Evolutionary conservation across 2,329 filamentous ascomycete genomes (phyloP), one percentile per base, ranked within the genome.

Genomic region (Bipolaris victoriae): DNA sequence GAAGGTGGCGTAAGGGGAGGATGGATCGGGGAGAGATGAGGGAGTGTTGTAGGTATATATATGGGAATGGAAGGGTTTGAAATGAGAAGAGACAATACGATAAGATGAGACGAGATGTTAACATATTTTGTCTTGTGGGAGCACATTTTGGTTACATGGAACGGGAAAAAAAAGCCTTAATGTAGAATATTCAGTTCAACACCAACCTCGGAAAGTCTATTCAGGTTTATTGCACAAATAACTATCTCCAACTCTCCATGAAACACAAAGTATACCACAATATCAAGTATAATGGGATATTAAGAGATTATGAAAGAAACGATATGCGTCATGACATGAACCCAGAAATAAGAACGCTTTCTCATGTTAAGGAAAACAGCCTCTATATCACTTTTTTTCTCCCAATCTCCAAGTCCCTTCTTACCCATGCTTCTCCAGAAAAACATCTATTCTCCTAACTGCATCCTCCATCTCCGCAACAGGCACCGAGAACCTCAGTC

Each of bases 401-500:
- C 41, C 41, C 22, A 16, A 9, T 11, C 16, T 9, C 24, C 41
- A 6, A 31, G 3, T 16, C 11, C 16, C 15, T 35, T 48, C 40
- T 20, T 20, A 58, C n/a, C 37, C 4, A 36, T 26, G 26, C 40
- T 26, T 50, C 7, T n/a, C 46, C 11, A 61, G 45, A 53, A 69
- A 68, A 7, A 10, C 20, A 4, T 39, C 46, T 5, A 49, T 18
- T 10, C 15, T 49, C 33, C 20, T 13, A 20, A 51, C 13, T 7
- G 22, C 39, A 3, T 29, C 47, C 15, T 49, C 52, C 29, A 73
- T 55, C 26, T 56, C 58, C 45, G 40, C 52, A 15, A 70, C 10
- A 5, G 57, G 67, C 18, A 71, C 41, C 1, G 63, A 63, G 37
- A 74, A 72, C 18, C 65, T 52, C 31, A 74, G 57, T 43, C 71